Percentiles rank a stretch among this genome's conserved stretches.
Conservation (phyloP, 371 early-diverging fungal genomes). For the Rhizopus stolonifer region DNA sequence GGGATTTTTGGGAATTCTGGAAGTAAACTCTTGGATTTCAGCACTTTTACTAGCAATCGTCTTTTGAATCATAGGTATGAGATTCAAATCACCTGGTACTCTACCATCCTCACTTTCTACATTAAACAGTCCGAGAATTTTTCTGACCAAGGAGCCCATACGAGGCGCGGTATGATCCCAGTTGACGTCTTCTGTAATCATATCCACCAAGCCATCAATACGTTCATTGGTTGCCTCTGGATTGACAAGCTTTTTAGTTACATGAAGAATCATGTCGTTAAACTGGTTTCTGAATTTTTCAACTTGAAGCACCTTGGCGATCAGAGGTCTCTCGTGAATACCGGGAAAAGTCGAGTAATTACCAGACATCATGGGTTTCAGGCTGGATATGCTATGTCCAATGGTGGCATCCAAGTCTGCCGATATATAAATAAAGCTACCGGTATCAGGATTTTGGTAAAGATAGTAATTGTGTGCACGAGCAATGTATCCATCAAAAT, state of each 20-base stretch:
- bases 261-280: conserved; percentile 9
- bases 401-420: conserved; percentile 32
- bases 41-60: neutral
- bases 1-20: neutral
- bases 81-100: conserved; percentile 3
- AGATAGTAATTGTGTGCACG: conserved; percentile 30
- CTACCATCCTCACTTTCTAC: neutral
- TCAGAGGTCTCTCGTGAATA: conserved; percentile 15
- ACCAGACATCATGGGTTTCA: conserved; percentile 13
- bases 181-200: conserved; percentile 17
- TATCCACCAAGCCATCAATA: conserved; percentile 19
- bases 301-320: conserved; percentile 7
- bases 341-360: conserved; percentile 34
- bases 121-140: too few relatives aligned
- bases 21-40: neutral
- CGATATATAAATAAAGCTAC: conserved; percentile 25
- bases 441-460: conserved; percentile 15
- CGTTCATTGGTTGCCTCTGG: conserved; percentile 11
- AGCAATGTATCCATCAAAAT: conserved; percentile 30
- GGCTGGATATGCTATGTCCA: conserved; percentile 9
- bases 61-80: neutral
- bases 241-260: conserved; percentile 9
- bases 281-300: conserved; percentile 10
- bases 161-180: conserved; percentile 19
- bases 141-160: neutral